Conservation (phyloP, 2,329 filamentous ascomycete species). For the Lasiodiplodia gonubiensis region DNA sequence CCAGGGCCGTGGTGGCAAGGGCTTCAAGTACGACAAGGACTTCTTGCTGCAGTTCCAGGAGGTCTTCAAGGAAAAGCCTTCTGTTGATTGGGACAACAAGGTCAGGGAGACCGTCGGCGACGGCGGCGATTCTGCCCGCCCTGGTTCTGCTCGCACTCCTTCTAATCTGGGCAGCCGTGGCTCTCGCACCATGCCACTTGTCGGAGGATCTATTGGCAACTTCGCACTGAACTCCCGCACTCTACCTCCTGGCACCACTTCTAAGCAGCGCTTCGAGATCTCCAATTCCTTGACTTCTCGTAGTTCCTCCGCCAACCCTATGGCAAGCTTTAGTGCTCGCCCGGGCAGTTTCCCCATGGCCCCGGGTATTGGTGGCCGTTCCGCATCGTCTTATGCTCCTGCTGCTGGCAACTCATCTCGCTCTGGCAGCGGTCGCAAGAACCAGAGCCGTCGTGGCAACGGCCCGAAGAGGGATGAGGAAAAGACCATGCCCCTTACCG, state of each 20-base stretch:
- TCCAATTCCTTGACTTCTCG: conserved; percentile 33
- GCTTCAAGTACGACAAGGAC: conserved; percentile 92
- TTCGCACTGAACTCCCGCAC: conserved; percentile 63
- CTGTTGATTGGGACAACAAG: conserved; percentile 88
- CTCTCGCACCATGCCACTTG: conserved; percentile 33
- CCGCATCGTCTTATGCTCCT: conserved; percentile 64
- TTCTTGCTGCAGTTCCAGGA: conserved; percentile 96
- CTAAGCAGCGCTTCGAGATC: conserved; percentile 70
- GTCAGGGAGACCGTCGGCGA: conserved; percentile 87
- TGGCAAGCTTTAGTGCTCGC: conserved; percentile 65
- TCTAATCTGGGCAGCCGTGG: conserved; percentile 55
- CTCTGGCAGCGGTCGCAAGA: conserved; percentile 67
- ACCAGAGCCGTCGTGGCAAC: conserved; percentile 57
- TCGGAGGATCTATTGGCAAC: conserved; percentile 66
- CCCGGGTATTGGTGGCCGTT: conserved; percentile 65
- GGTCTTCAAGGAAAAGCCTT: conserved; percentile 96
- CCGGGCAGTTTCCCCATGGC: conserved; percentile 68
- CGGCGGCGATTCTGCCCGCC: conserved; percentile 69
- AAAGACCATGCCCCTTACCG: conserved; percentile 89
- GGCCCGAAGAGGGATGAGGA: conserved; percentile 65
- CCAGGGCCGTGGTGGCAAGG: conserved; percentile 72
- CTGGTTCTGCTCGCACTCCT: conserved; percentile 64
- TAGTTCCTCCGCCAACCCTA: conserved; percentile 52
- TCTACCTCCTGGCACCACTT: conserved; percentile 77
- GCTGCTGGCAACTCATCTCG: conserved; percentile 71